phyloP scores from a whole-genome alignment of 768 basidiomycete genomes.

The Mycena sanguinolenta region DNA sequence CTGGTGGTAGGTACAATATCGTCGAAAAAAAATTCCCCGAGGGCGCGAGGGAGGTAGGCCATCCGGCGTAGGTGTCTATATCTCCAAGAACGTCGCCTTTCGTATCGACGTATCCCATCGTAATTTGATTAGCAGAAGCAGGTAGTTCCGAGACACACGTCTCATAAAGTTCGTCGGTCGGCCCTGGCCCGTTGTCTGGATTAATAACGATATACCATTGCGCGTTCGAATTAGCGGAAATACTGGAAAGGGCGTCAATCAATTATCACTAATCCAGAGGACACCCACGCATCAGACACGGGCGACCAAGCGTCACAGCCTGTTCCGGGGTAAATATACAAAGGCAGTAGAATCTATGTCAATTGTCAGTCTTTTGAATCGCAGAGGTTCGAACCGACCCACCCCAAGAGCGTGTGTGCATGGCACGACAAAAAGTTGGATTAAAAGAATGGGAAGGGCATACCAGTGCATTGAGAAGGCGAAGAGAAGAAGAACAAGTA shows the following conservation, averaged over 20 bases:
- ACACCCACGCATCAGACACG: slow-evolving; percentile 13
- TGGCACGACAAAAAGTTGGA: slow-evolving; percentile 7
- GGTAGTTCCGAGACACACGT: too few relatives aligned
- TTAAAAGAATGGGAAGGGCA: not conserved
- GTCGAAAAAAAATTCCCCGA: slow-evolving; percentile 27
- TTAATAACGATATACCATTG: slow-evolving; percentile 30
- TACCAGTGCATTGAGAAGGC: not conserved
- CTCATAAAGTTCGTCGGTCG: too few relatives aligned
- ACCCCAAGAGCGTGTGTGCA: not conserved
- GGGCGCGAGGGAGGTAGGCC: too few relatives aligned
- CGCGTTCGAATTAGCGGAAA: slow-evolving; percentile 16
- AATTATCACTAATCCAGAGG: not conserved
- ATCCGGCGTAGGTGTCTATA: too few relatives aligned
- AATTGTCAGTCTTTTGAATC: not conserved
- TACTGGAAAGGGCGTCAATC: slow-evolving; percentile 4
- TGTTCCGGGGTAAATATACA: slow-evolving; percentile 18
- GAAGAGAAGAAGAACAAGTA: too few relatives aligned
- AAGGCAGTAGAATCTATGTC: too few relatives aligned
- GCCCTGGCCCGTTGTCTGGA: slow-evolving; percentile 26
- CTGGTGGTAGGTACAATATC: slow-evolving; percentile 9
- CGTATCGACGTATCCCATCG: too few relatives aligned
- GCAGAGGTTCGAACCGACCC: not conserved
- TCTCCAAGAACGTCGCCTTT: too few relatives aligned
- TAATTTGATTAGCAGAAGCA: too few relatives aligned
- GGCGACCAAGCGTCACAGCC: slow-evolving; percentile 29